A percentile compares a stretch with the other conserved stretches of the same genome.
Conservation (phyloP, 1,284 basidiomycete species). For the Athelia psychrophila region DNA sequence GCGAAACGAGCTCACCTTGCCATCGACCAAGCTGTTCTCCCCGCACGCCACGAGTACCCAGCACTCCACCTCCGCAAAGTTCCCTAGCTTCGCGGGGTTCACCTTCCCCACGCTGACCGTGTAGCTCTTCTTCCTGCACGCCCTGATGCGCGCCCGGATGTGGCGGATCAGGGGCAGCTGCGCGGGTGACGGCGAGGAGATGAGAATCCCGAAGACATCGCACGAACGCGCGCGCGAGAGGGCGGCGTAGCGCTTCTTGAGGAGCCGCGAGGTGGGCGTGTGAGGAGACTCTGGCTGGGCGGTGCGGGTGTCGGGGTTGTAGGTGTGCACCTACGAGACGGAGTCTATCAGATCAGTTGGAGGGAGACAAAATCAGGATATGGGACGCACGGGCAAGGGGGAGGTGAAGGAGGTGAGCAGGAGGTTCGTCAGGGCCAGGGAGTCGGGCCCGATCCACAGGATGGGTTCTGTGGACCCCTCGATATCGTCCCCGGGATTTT, state of each 20-base stretch:
- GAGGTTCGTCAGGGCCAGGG: constrained; percentile 81
- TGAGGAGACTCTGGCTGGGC: constrained; percentile 57
- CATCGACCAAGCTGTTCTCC: constrained; percentile 89
- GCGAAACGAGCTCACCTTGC: constrained; percentile 48
- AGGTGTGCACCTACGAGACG: constrained; percentile 63
- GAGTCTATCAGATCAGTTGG: neutral
- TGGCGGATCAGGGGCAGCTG: constrained; percentile 78
- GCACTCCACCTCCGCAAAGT: constrained; percentile 96
- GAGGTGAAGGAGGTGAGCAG: constrained; percentile 33
- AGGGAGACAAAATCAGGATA: constrained; percentile 1
- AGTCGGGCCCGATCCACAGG: constrained; percentile 86
- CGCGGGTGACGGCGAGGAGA: constrained; percentile 92
- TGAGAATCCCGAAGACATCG: constrained; percentile 93
- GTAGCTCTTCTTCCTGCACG: constrained; percentile 84
- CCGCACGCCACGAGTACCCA: constrained; percentile 95
- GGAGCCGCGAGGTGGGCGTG: constrained; percentile 65
- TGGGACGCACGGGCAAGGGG: constrained; percentile 29
- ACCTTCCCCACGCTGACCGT: constrained; percentile 95
- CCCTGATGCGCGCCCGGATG: constrained; percentile 64
- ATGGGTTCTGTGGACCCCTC: constrained; percentile 33
- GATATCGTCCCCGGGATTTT: constrained; percentile 1
- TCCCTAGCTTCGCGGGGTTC: constrained; percentile 93
- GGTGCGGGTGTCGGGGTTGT: constrained; percentile 57
- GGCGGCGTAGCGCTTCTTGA: constrained; percentile 90
- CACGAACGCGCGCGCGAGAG: constrained; percentile 91